Base-by-base conservation (phyloP, 1,284 basidiomycete species). In the Psilocybe mexicana region DNA sequence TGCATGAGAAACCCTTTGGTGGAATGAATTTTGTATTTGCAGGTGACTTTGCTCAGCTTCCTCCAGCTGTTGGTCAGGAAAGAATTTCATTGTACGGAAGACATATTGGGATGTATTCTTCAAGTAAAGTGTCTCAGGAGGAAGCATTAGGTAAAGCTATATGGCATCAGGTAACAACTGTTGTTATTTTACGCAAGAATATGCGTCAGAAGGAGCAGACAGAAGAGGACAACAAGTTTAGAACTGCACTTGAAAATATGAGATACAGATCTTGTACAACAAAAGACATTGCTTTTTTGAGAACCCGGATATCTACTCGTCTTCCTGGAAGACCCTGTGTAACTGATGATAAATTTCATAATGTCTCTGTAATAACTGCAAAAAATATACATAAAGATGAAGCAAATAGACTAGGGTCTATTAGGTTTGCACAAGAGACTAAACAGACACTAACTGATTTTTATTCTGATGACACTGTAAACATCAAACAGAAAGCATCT, bases 301-400 rank as follows among this genome's bases (percentile, higher is more conserved):
- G 52, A 25, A 62, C 58, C 2, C n/a, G 63, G 26, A 54, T 70
- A 3, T 58, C 64, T 2, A 43, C 60, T 47, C 2, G 35, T 36
- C 18, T 36, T 12, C 46, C 51, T 25, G 58, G 57, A 25, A 55
- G 58, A 5, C 50, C 40, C 12, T 44, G n/a, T 8, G 45, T 70
- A 11, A 43, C 52, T 48, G 53, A 67, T 48, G 57, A 61, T 26
- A 54, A 67, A 2, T 74, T 73, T 54, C 26, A 66, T 23, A 59
- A 73, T 67, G 65, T 71, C 0, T 69, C 73, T 11, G 65, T 74
- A 1, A 74, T 76, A 28, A 73, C 71, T 23, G 60, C 60, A 3
- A 59, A 40, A 6, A 74, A 75, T 66, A 33, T 63, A 14, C 64
- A 70, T 38, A 63, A 69, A 45, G 73, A 74, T 65, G 54, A 61